phyloP scores from a whole-genome alignment of 371 early-diverging fungal genomes.

The Caulochytrium protostelioides region DNA sequence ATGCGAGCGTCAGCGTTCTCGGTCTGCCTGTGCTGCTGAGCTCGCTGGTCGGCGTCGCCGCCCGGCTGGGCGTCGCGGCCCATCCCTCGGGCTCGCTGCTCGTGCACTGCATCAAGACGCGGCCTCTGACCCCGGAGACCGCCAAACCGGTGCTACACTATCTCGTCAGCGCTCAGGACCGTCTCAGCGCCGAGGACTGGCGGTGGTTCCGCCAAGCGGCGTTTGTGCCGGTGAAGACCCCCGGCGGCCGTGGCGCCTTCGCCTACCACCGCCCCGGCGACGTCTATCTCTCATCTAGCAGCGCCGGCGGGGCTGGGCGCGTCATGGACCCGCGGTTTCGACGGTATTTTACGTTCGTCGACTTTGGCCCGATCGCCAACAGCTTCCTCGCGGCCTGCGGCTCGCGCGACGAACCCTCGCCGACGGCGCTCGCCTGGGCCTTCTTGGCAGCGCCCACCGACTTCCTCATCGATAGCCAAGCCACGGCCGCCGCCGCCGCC shows the following conservation, averaged over 20 bases:
- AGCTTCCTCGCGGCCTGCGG: conserved; percentile 63
- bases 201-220: background rate
- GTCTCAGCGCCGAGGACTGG: conserved; percentile 9
- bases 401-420: conserved; percentile 62
- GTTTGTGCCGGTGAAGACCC: background rate
- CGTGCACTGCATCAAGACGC: conserved; percentile 23
- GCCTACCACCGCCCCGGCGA: too few relatives aligned
- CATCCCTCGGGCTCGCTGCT: conserved; percentile 30
- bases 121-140: conserved; percentile 15
- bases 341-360: conserved; percentile 39
- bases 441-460: too few relatives aligned
- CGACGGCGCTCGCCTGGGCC: conserved; percentile 48
- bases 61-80: conserved; percentile 43
- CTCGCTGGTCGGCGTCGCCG: conserved; percentile 29
- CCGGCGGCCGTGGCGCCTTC: too few relatives aligned
- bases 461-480: too few relatives aligned
- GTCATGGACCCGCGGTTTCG: too few relatives aligned
- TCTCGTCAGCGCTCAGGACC: conserved; percentile 39
- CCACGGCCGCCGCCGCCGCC: background rate
- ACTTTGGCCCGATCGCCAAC: conserved; percentile 51
- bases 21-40: conserved; percentile 40
- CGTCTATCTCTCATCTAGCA: too few relatives aligned
- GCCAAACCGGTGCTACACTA: conserved; percentile 43
- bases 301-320: too few relatives aligned
- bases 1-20: conserved; percentile 35